phyloP scores from a whole-genome alignment of 352 stramenopile species.

The Globisporangium lucens region DNA sequence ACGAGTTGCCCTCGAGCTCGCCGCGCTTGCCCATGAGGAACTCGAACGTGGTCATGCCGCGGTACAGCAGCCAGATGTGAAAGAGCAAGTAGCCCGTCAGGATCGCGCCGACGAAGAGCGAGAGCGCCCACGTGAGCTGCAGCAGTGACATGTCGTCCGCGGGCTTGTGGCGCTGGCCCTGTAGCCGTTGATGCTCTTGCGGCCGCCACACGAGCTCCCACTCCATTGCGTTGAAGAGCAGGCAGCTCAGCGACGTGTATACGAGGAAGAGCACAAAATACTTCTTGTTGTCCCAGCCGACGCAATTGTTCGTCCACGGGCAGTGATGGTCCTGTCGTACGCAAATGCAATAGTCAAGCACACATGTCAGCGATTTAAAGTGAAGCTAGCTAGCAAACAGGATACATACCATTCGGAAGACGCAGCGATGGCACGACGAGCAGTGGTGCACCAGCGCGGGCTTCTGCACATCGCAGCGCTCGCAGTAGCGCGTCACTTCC shows the following conservation, averaged over 20 bases:
- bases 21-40: slow-evolving; percentile 51
- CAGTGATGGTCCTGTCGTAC: slow-evolving; percentile 67
- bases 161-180: background rate
- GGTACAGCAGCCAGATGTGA: slow-evolving; percentile 65
- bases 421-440: slow-evolving; percentile 64
- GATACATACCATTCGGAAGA: slow-evolving; percentile 56
- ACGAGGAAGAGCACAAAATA: slow-evolving; percentile 78
- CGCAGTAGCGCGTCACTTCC: slow-evolving; percentile 56
- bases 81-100: slow-evolving; percentile 72
- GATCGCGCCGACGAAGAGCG: slow-evolving; percentile 48
- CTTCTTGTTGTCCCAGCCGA: slow-evolving; percentile 85
- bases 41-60: slow-evolving; percentile 76
- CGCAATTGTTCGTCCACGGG: slow-evolving; percentile 83
- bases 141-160: slow-evolving; percentile 29
- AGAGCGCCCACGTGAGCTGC: slow-evolving; percentile 46
- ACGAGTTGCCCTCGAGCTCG: slow-evolving; percentile 42
- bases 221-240: slow-evolving; percentile 51
- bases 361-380: no score
- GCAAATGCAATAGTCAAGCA: no score
- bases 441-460: slow-evolving; percentile 66
- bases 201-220: slow-evolving; percentile 25
- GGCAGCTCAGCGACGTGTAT: slow-evolving; percentile 68
- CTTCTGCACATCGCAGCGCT: slow-evolving; percentile 72
- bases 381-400: no score
- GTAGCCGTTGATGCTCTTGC: background rate